Evolutionary conservation across 2,329 filamentous ascomycete species (phyloP).

Genomic region (Aspergillus fumigatiaffinis): DNA sequence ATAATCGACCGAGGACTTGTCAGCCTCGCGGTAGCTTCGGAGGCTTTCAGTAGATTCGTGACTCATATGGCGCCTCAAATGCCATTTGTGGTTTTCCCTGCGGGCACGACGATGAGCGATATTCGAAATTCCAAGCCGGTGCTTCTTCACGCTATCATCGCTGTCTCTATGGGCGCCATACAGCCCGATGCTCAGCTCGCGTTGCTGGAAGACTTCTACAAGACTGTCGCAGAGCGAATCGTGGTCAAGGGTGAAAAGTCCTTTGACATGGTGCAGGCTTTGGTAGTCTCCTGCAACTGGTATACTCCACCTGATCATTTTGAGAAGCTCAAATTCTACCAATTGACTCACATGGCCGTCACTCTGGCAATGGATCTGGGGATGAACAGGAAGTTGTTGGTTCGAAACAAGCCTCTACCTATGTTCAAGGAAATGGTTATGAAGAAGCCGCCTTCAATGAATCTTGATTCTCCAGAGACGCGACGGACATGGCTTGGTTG

Average conservation of each 20-base stretch:
- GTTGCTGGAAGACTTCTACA: slow-evolving; percentile 67
- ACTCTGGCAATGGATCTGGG: slow-evolving; percentile 82
- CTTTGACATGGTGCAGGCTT: slow-evolving; percentile 74
- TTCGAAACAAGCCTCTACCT: slow-evolving; percentile 28
- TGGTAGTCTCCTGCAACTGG: slow-evolving; percentile 75
- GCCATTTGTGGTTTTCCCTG: slow-evolving; percentile 56
- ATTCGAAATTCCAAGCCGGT: slow-evolving; percentile 57
- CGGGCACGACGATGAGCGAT: slow-evolving; percentile 51
- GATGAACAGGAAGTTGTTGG: slow-evolving; percentile 56
- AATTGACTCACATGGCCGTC: slow-evolving; percentile 74
- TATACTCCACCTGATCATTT: slow-evolving; percentile 79
- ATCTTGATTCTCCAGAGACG: slow-evolving; percentile 54
- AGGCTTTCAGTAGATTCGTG: slow-evolving; percentile 56
- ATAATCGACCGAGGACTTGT: slow-evolving; percentile 51
- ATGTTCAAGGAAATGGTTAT: slow-evolving; percentile 37
- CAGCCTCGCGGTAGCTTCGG: slow-evolving; percentile 48
- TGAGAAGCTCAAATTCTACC: slow-evolving; percentile 86
- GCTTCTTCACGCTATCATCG: slow-evolving; percentile 57
- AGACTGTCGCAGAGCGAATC: slow-evolving; percentile 68
- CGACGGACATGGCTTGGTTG: slow-evolving; percentile 58
- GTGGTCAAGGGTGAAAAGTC: slow-evolving; percentile 75
- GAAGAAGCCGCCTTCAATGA: slow-evolving; percentile 35
- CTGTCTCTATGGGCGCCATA: slow-evolving; percentile 51
- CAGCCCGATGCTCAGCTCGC: slow-evolving; percentile 55
- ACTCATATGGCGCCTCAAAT: slow-evolving; percentile 53